phyloP scores from a whole-genome alignment of 352 stramenopile genomes.

The Phytophthora hybrid region DNA sequence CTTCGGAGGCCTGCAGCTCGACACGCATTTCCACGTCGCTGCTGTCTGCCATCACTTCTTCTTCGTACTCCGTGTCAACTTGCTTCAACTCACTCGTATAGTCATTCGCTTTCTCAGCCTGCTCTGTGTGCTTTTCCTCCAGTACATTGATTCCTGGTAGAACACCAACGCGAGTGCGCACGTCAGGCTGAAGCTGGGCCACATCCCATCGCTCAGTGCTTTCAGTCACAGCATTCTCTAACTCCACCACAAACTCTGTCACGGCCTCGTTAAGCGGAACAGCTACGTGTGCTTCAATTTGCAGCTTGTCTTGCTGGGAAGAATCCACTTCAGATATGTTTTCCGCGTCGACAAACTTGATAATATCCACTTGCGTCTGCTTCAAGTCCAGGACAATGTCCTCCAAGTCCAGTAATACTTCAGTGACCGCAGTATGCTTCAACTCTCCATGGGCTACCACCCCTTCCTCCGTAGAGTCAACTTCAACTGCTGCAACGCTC shows the following conservation, averaged over 20 bases:
- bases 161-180: slow-evolving; percentile 11
- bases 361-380: slow-evolving; percentile 26
- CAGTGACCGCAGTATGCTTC: slow-evolving; percentile 8
- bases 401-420: slow-evolving; percentile 27
- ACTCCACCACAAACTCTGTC: slow-evolving; percentile 14
- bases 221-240: background rate
- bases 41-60: background rate
- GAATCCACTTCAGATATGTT: slow-evolving; percentile 13
- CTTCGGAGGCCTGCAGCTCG: slow-evolving; percentile 7
- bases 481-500: background rate
- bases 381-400: slow-evolving; percentile 27
- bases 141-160: background rate
- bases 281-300: background rate
- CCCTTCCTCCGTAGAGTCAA: slow-evolving; percentile 8
- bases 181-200: slow-evolving; percentile 1
- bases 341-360: slow-evolving; percentile 1
- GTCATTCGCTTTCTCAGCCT: slow-evolving; percentile 2
- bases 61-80: background rate
- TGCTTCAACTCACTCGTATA: background rate
- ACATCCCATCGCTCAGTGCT: slow-evolving; percentile 11
- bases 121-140: background rate
- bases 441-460: background rate
- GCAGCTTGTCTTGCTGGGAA: slow-evolving; percentile 8
- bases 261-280: slow-evolving; percentile 3
- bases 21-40: slow-evolving; percentile 2